These are phyloP conservation scores for Henningerozyma blattae DNA, from an alignment of 805 yeast genomes.

Conservation along the genomic window DNA sequence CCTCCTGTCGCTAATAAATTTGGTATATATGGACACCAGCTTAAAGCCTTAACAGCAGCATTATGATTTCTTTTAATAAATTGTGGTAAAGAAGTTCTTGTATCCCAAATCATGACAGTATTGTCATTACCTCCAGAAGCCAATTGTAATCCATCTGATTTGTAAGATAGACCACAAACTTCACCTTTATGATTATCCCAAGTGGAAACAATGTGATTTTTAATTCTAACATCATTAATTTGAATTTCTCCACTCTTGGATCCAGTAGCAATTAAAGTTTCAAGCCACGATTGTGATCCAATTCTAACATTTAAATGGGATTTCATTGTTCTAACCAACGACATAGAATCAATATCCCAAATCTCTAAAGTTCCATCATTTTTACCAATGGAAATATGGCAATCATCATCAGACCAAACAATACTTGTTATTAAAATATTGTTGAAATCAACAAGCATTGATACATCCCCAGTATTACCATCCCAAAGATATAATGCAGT, in stretches of 20 bases:
- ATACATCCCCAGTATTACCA: slow-evolving; percentile 71
- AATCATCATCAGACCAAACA: slow-evolving; percentile 86
- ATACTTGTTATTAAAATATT: slow-evolving; percentile 36
- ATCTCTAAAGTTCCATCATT: slow-evolving; percentile 79
- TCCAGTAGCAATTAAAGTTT: slow-evolving; percentile 75
- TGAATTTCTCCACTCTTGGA: slow-evolving; percentile 73
- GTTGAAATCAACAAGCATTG: slow-evolving; percentile 49
- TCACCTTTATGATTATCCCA: slow-evolving; percentile 70
- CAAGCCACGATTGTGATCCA: slow-evolving; percentile 77
- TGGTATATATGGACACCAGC: slow-evolving; percentile 86
- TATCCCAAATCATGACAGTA: slow-evolving; percentile 87
- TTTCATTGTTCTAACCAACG: slow-evolving; percentile 68
- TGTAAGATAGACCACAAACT: slow-evolving; percentile 84
- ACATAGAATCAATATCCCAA: slow-evolving; percentile 78
- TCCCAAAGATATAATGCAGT: slow-evolving; percentile 84
- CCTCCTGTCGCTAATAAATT: slow-evolving; percentile 93
- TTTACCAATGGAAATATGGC: slow-evolving; percentile 72
- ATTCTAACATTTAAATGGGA: slow-evolving; percentile 61
- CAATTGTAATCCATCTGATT: slow-evolving; percentile 70
- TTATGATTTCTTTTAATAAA: slow-evolving; percentile 70
- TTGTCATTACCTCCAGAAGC: slow-evolving; percentile 95
- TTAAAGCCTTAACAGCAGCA: slow-evolving; percentile 91
- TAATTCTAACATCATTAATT: slow-evolving; percentile 82
- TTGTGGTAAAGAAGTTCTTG: slow-evolving; percentile 54
- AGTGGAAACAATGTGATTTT: slow-evolving; percentile 55